A percentile compares a stretch with the other conserved stretches of the same genome.
Evolutionary conservation across 305 asterid genomes (phyloP).

Genomic region (Nicotiana rustica): DNA sequence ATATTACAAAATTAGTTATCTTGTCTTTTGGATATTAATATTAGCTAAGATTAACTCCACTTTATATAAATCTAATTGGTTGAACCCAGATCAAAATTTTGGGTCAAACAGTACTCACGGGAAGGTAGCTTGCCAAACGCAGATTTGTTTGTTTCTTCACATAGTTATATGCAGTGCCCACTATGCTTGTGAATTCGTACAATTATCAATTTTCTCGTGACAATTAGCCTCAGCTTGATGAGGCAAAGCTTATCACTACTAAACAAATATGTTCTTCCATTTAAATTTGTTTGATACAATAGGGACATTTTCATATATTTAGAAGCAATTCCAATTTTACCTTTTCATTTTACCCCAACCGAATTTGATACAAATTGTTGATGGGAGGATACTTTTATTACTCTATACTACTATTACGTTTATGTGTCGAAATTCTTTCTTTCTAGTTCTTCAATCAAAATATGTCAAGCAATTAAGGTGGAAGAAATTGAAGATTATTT

Average conservation of each 20-base stretch:
- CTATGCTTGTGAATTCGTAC: not conserved
- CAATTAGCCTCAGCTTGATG: not conserved
- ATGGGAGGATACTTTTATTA: not conserved
- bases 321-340: not conserved
- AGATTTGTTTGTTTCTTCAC: not conserved
- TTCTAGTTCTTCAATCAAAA: not conserved
- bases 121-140: not conserved
- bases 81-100: too few species aligned
- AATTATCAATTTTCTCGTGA: not conserved
- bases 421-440: not conserved
- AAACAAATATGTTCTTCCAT: not conserved
- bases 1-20: too few species aligned
- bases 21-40: too few species aligned
- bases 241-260: not conserved
- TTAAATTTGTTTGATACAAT: not conserved
- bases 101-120: not conserved
- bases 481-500: not conserved
- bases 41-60: too few species aligned
- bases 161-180: not conserved
- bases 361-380: not conserved
- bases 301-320: not conserved
- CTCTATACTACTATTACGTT: not conserved
- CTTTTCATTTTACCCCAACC: not conserved
- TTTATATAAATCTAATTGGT: too few species aligned
- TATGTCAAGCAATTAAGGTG: conserved; percentile 2